Conservation (phyloP, 208 protist species). For the Acanthamoeba castellanii region DNA sequence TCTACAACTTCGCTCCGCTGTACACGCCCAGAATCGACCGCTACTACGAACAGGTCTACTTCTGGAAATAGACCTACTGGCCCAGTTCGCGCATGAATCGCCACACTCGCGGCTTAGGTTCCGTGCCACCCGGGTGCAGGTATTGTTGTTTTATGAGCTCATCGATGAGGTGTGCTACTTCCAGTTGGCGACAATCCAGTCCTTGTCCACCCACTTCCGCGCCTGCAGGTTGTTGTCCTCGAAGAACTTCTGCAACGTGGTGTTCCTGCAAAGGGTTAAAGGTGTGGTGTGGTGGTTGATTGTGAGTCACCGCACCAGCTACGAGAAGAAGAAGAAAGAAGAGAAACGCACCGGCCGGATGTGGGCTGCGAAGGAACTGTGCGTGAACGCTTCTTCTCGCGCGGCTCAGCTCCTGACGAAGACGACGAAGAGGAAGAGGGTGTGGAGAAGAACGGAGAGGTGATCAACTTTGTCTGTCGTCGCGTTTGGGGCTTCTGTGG, state of each 20-base stretch:
- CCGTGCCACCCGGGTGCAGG: too few species aligned
- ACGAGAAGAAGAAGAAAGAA: background rate
- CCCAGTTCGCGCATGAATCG: background rate
- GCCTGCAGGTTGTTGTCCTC: conserved; percentile 49
- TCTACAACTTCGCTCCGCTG: conserved; percentile 38
- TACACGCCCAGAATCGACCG: conserved; percentile 9
- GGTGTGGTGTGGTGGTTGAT: background rate
- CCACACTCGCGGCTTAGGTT: background rate
- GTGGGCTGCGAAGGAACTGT: background rate
- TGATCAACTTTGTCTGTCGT: conserved; percentile 16
- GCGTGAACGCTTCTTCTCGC: background rate
- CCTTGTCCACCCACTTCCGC: conserved; percentile 41
- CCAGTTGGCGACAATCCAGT: conserved; percentile 60
- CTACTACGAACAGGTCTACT: conserved; percentile 29
- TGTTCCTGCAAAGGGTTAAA: background rate
- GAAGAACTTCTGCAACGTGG: conserved; percentile 32
- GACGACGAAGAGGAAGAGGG: background rate
- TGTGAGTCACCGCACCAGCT: background rate
- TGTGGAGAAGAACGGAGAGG: conserved; percentile 11
- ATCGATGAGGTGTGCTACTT: background rate
- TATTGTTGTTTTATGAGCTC: background rate
- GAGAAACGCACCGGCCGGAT: background rate
- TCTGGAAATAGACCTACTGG: background rate
- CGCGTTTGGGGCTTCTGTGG: background rate
- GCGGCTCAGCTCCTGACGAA: background rate